Evolutionary conservation across 73 alveolate genomes (phyloP).

Genomic region (Tetrahymena borealis): DNA sequence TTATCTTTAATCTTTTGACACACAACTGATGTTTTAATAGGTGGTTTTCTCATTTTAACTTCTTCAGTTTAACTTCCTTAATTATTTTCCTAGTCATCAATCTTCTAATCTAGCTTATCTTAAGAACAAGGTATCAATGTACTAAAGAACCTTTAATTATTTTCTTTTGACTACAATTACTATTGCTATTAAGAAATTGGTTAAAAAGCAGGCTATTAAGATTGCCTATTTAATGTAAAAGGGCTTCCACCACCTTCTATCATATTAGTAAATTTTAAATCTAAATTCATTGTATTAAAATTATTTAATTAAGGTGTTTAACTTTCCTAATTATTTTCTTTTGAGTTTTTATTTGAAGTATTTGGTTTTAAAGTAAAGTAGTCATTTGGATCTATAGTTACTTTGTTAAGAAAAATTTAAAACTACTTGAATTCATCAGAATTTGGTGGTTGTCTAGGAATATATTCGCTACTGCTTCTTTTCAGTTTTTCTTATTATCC

Average conservation of each 20-base stretch:
- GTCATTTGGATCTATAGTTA: not conserved
- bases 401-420: not conserved
- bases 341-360: not conserved
- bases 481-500: not conserved
- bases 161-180: not conserved
- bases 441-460: not conserved
- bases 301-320: too few relatives aligned
- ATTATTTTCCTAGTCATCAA: too few relatives aligned
- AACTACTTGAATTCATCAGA: not conserved
- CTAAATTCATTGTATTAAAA: too few relatives aligned
- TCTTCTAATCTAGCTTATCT: too few relatives aligned
- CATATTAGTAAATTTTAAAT: not conserved
- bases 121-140: too few relatives aligned
- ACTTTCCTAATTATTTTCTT: not conserved
- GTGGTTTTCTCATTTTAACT: not conserved
- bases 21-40: not conserved
- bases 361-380: not conserved
- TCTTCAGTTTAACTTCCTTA: not conserved
- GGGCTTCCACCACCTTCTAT: not conserved
- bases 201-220: not conserved
- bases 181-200: not conserved
- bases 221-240: not conserved
- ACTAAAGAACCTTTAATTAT: too few relatives aligned
- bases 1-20: not conserved
- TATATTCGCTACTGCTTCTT: not conserved